Evolutionary conservation across 805 yeast genomes (phyloP), one percentile per base, ranked within the genome.

Genomic region (Teunomyces panamensis): DNA sequence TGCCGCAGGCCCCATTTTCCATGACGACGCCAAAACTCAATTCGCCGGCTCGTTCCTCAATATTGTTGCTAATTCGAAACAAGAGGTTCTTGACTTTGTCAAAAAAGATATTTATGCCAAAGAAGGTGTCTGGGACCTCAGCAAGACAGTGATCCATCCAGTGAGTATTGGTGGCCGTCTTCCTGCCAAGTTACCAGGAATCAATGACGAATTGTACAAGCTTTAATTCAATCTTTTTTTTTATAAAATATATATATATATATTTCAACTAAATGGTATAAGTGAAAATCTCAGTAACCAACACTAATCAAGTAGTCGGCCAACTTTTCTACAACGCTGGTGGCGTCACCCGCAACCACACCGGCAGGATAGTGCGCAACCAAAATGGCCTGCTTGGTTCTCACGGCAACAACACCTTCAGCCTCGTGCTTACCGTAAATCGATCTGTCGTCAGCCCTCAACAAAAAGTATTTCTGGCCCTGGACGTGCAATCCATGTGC

Each of bases 301-400:
- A 87, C 92, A 60, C 89, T 76, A 65, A 92, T 89, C 71, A 94
- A 79, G 64, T 94, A 91, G 67, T 94, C 98, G 42, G 96, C 98
- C 74, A 94, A 79, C 63, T 89, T 92, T 69, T 94, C 99, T 48
- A 92, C 96, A 54, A 91, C 87, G 61, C 86, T 82, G 50, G 97
- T 87, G 45, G 98, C 98, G 65, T 89, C 96, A 58, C 96, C 97
- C 29, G 98, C 89, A 67, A 85, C 92, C 42, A 88, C 86, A 47
- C 91, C 91, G 9, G 87, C 81, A 11, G 96, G 94, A 65, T 94
- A 94, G 69, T 94, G 98, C n/a, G 94, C 97, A 58, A 94, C 73
- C 63, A 94, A 71, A 48, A 94, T 83, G 28, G 97, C 90, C 71
- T 92, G 98, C 64, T 83, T 88, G 47, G 98, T 90, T 78, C 96